These are phyloP conservation scores for Mycosphaerella sp. DNA, from an alignment of 2,329 filamentous ascomycete genomes.

Conservation along the genomic window DNA sequence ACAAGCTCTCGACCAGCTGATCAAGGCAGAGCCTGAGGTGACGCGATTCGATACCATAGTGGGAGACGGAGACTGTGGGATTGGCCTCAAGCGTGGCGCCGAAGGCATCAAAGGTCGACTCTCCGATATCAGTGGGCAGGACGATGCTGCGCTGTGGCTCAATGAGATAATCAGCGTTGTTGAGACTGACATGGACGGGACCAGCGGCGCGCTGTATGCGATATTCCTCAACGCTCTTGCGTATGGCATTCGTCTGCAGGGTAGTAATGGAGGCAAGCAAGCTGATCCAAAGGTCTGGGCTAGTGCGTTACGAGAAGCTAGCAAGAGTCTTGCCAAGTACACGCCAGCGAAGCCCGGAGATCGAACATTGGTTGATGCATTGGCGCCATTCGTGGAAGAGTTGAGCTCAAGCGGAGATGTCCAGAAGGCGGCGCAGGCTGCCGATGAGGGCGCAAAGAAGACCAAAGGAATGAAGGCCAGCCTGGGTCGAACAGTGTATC, in stretches of 20 bases:
- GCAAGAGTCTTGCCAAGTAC: constrained; percentile 67
- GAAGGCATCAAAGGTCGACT: constrained; percentile 51
- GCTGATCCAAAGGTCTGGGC: constrained; percentile 51
- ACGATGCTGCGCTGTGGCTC: constrained; percentile 54
- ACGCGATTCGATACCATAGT: constrained; percentile 72
- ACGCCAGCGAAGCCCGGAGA: constrained; percentile 87
- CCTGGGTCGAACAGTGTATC: constrained; percentile 75
- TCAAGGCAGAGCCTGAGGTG: constrained; percentile 58
- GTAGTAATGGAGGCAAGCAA: constrained; percentile 30
- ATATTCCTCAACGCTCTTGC: constrained; percentile 88
- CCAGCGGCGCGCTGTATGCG: constrained; percentile 69
- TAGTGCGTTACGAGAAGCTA: constrained; percentile 63
- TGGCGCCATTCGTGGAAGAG: constrained; percentile 77
- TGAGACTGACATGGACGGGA: constrained; percentile 67
- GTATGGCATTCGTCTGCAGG: constrained; percentile 55
- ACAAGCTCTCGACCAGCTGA: constrained; percentile 54
- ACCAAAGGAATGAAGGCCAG: constrained; percentile 92
- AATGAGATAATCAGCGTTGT: constrained; percentile 57
- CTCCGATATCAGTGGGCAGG: constrained; percentile 34
- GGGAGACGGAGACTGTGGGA: constrained; percentile 85
- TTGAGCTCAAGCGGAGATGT: constrained; percentile 61
- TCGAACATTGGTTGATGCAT: constrained; percentile 80
- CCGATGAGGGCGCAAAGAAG: constrained; percentile 66
- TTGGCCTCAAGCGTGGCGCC: constrained; percentile 79
- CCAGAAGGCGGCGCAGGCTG: constrained; percentile 66